These are phyloP conservation scores for Diaporthe batatas DNA, from an alignment of 2,329 filamentous ascomycete species.

Conservation along the genomic window DNA sequence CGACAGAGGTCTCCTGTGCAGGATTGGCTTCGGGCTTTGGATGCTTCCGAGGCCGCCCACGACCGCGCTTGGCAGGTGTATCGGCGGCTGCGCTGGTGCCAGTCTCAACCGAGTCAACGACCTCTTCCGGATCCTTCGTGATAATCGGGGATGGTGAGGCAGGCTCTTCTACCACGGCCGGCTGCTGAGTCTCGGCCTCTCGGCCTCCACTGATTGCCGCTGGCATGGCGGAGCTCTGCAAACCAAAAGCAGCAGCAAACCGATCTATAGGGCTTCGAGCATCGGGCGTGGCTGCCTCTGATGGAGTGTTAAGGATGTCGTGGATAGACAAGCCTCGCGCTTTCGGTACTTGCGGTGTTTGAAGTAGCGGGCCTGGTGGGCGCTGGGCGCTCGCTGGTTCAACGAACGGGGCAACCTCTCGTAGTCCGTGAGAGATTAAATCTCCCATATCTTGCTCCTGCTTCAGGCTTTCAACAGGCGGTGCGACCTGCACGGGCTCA, in stretches of 20 bases:
- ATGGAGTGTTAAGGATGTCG: constrained; percentile 40
- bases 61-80: constrained; percentile 45
- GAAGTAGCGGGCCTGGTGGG: constrained; percentile 42
- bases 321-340: constrained; percentile 38
- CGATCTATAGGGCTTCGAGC: constrained; percentile 26
- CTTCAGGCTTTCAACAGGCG: constrained; percentile 48
- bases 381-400: constrained; percentile 4
- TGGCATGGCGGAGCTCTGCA: background rate
- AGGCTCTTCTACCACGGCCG: background rate
- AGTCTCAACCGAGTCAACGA: constrained; percentile 16
- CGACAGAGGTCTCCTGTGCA: background rate
- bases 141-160: background rate
- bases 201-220: background rate
- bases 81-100: background rate
- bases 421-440: constrained; percentile 39
- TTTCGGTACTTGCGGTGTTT: constrained; percentile 32
- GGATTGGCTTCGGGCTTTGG: constrained; percentile 45
- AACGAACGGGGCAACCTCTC: constrained; percentile 38
- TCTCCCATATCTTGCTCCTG: constrained; percentile 50
- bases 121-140: constrained; percentile 12
- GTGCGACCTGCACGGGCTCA: constrained; percentile 50
- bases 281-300: constrained; percentile 29
- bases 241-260: constrained; percentile 35
- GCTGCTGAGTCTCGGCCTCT: constrained; percentile 1
- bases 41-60: constrained; percentile 50